These are phyloP conservation scores for Abrus precatorius DNA, from an alignment of 306 rosid species.

Conservation along the genomic window DNA sequence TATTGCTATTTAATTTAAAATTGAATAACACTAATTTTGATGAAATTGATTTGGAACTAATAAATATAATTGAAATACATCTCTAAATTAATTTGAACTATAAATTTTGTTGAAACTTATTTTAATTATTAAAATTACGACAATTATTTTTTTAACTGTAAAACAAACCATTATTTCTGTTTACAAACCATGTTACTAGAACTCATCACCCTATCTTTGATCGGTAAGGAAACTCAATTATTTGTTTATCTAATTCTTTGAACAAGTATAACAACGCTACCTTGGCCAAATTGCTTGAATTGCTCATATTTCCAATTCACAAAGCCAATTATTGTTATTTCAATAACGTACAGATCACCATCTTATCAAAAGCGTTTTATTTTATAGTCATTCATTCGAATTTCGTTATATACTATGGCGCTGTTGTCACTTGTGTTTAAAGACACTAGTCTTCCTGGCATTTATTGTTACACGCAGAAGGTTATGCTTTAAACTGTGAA, in stretches of 20 bases:
- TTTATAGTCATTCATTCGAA: neutral
- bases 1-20: too few species aligned
- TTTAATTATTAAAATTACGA: too few species aligned
- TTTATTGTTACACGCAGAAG: slow-evolving; percentile 33
- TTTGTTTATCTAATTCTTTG: slow-evolving; percentile 25
- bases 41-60: too few species aligned
- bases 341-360: neutral
- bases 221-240: slow-evolving; percentile 34
- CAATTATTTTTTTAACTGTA: too few species aligned
- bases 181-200: neutral
- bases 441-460: neutral
- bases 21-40: too few species aligned
- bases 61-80: too few species aligned
- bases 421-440: slow-evolving; percentile 38
- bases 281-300: slow-evolving; percentile 15
- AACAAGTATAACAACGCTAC: slow-evolving; percentile 1
- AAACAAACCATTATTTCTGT: neutral
- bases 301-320: slow-evolving; percentile 32
- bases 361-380: slow-evolving; percentile 1
- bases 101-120: too few species aligned
- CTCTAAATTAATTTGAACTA: too few species aligned
- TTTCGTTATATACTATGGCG: neutral
- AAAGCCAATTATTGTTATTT: neutral
- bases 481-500: slow-evolving; percentile 13
- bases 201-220: slow-evolving; percentile 18